Conservation (phyloP, 345 rosid species). For the Triadica sebifera region DNA sequence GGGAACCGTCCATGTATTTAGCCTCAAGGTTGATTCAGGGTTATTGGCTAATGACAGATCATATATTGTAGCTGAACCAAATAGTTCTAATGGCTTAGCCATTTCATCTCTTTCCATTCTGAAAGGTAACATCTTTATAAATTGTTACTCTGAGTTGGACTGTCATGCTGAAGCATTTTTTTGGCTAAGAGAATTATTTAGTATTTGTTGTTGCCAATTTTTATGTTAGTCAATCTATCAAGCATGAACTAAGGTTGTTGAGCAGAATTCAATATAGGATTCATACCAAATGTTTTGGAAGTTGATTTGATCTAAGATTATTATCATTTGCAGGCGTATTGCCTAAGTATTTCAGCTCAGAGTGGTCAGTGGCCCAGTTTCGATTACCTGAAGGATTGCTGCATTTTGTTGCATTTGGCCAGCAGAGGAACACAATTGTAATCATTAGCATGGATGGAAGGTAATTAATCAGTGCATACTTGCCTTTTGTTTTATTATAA, state of each 20-base stretch:
- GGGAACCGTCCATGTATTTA: slow-evolving; percentile 91
- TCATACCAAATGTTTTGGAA: too few relatives aligned
- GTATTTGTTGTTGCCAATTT: background rate
- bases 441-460: slow-evolving; percentile 96
- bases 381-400: slow-evolving; percentile 70
- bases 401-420: slow-evolving; percentile 79
- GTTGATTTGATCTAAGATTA: too few relatives aligned
- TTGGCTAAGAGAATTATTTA: too few relatives aligned
- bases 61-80: slow-evolving; percentile 36
- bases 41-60: slow-evolving; percentile 39
- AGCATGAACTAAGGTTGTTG: background rate
- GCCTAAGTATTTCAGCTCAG: slow-evolving; percentile 94
- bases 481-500: background rate
- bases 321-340: slow-evolving; percentile 55
- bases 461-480: slow-evolving; percentile 31
- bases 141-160: too few relatives aligned
- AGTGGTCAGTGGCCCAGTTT: slow-evolving; percentile 95
- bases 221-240: too few relatives aligned
- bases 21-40: slow-evolving; percentile 65
- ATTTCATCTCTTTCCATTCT: slow-evolving; percentile 65
- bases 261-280: too few relatives aligned
- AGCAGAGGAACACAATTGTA: slow-evolving; percentile 71
- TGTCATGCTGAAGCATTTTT: background rate
- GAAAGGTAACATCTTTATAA: slow-evolving; percentile 49
- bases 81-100: slow-evolving; percentile 25